A percentile compares a stretch with the other conserved stretches of the same genome.
phyloP scores from a whole-genome alignment of 2,329 filamentous ascomycete species.

The Orbilia quercus region DNA sequence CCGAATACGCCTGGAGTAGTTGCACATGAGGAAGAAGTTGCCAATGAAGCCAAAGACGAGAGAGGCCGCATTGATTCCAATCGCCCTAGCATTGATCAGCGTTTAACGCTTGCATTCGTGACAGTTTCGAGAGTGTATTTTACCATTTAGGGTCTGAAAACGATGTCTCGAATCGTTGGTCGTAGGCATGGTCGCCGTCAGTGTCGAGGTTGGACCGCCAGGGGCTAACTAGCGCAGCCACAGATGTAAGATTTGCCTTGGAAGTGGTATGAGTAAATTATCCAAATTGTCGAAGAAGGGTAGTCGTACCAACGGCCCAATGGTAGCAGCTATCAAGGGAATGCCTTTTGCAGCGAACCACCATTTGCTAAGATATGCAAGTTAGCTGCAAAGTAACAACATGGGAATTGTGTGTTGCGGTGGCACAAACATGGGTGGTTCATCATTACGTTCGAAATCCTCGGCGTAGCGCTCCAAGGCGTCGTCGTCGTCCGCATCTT shows the following conservation, averaged over 20 bases:
- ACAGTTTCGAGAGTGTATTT: too few relatives aligned
- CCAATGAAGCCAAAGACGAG: constrained; percentile 80
- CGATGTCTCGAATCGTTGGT: constrained; percentile 67
- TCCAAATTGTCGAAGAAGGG: background rate
- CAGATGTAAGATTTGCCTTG: constrained; percentile 79
- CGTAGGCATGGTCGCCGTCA: constrained; percentile 67
- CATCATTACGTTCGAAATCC: constrained; percentile 36
- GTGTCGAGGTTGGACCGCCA: constrained; percentile 74
- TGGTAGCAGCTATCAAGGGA: constrained; percentile 82
- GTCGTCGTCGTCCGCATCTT: constrained; percentile 24
- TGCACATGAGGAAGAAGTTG: constrained; percentile 84
- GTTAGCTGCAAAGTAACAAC: constrained; percentile 18
- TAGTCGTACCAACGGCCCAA: constrained; percentile 75
- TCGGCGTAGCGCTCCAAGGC: constrained; percentile 32
- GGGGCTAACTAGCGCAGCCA: constrained; percentile 82
- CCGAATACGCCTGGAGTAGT: constrained; percentile 82
- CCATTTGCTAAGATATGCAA: constrained; percentile 38
- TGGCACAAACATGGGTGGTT: constrained; percentile 47
- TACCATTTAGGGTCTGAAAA: constrained; percentile 74
- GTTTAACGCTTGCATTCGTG: too few relatives aligned
- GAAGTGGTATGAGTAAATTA: background rate
- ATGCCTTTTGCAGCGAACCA: constrained; percentile 65
- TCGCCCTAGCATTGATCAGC: constrained; percentile 70
- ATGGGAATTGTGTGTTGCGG: constrained; percentile 20
- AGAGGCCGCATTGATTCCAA: constrained; percentile 80